Evolutionary conservation across 2,329 filamentous ascomycete genomes (phyloP).

Genomic region (Trichophyton verrucosum): DNA sequence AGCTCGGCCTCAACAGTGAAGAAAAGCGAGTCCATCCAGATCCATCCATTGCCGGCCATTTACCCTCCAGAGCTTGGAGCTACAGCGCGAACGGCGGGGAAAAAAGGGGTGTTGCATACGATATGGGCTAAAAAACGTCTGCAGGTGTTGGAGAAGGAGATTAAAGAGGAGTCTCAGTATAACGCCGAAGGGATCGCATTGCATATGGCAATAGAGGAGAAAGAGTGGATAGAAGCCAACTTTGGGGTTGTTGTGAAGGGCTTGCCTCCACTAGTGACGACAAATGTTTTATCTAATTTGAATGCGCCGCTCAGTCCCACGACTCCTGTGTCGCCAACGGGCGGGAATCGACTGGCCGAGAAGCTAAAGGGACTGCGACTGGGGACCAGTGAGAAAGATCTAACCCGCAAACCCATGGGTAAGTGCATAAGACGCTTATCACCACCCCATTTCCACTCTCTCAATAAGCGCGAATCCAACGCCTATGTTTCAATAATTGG

Average conservation of each 20-base stretch:
- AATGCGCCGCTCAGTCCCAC: conserved; percentile 30
- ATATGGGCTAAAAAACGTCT: conserved; percentile 80
- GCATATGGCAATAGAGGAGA: conserved; percentile 72
- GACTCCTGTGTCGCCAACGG: conserved; percentile 50
- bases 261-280: conserved; percentile 23
- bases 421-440: conserved; percentile 18
- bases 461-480: background rate
- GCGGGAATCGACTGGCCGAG: conserved; percentile 59
- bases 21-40: conserved; percentile 41
- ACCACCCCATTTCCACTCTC: background rate
- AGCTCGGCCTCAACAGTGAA: conserved; percentile 26
- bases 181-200: conserved; percentile 74
- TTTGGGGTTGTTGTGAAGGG: conserved; percentile 49
- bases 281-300: conserved; percentile 22
- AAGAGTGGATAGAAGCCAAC: conserved; percentile 71
- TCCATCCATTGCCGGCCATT: conserved; percentile 76
- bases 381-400: conserved; percentile 56
- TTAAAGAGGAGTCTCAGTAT: conserved; percentile 55
- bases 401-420: conserved; percentile 45
- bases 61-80: conserved; percentile 64
- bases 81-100: conserved; percentile 53
- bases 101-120: conserved; percentile 74
- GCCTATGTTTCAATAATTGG: background rate
- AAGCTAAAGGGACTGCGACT: conserved; percentile 69
- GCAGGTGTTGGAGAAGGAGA: conserved; percentile 62